These are phyloP conservation scores for Heliophila coronopifolia DNA, from an alignment of 441 rosid species.

Conservation along the genomic window DNA sequence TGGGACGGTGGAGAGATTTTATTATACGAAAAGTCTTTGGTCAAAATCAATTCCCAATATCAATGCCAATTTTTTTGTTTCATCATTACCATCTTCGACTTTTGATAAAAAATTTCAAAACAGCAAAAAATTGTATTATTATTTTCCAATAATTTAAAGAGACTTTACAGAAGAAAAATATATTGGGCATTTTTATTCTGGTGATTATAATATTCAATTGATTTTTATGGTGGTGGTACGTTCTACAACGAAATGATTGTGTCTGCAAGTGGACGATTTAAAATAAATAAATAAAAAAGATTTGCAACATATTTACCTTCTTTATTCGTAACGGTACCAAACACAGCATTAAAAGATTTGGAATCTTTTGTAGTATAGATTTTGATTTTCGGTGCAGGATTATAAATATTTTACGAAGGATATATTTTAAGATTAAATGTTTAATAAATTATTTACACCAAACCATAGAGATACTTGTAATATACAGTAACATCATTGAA, in stretches of 20 bases:
- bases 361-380: constrained; percentile 4
- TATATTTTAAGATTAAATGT: not conserved
- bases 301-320: constrained; percentile 25
- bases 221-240: constrained; percentile 24
- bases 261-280: constrained; percentile 56
- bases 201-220: constrained; percentile 9
- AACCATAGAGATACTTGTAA: not conserved
- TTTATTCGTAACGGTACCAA: constrained; percentile 25
- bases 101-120: constrained; percentile 20
- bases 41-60: constrained; percentile 31
- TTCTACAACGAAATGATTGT: constrained; percentile 64
- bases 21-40: constrained; percentile 26
- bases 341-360: constrained; percentile 22
- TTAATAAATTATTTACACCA: not conserved
- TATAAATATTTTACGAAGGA: too few species aligned
- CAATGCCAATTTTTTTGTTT: constrained; percentile 21
- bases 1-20: constrained; percentile 25
- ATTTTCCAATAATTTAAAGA: constrained; percentile 20
- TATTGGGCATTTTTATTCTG: constrained; percentile 5
- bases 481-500: not conserved
- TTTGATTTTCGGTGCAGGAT: too few species aligned
- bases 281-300: constrained; percentile 20
- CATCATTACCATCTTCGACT: constrained; percentile 27
- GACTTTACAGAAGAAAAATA: constrained; percentile 11
- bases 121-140: constrained; percentile 18